phyloP scores from a whole-genome alignment of 148 eudicot genomes.

The Nepenthes mirabilis region DNA sequence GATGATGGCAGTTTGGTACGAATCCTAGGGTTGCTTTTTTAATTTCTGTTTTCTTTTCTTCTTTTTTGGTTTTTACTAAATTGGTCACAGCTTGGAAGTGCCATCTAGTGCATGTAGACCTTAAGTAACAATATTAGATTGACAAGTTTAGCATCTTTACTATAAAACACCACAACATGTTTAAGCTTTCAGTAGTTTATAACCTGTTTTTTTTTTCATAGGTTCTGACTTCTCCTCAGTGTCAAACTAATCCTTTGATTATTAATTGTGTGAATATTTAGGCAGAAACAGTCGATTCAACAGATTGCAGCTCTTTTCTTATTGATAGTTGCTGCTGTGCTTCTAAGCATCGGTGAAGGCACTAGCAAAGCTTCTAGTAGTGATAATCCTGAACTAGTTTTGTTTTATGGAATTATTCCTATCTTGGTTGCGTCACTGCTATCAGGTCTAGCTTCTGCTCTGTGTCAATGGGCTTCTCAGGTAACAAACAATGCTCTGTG shows the following conservation, averaged over 20 bases:
- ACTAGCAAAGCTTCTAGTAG: slow-evolving; percentile 62
- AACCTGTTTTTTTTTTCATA: no score
- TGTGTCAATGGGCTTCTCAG: slow-evolving; percentile 99
- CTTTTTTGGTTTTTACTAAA: neutral
- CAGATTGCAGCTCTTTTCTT: slow-evolving; percentile 92
- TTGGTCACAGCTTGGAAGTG: no score
- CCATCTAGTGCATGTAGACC: no score
- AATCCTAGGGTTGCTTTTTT: neutral
- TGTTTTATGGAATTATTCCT: slow-evolving; percentile 81
- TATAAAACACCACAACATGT: no score
- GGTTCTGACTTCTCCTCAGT: neutral
- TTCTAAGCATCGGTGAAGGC: slow-evolving; percentile 91
- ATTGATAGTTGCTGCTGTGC: slow-evolving; percentile 83
- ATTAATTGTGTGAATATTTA: slow-evolving; percentile 15
- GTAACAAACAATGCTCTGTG: slow-evolving; percentile 22
- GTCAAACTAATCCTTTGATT: slow-evolving; percentile 1
- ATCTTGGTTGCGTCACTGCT: slow-evolving; percentile 83
- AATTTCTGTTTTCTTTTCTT: no score
- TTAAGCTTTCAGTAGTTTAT: no score
- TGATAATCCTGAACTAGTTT: slow-evolving; percentile 54
- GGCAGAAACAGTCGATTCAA: slow-evolving; percentile 92
- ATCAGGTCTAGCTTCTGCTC: slow-evolving; percentile 91
- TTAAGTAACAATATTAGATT: no score
- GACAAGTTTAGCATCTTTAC: no score
- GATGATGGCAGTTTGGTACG: neutral